Conservation (phyloP, 176 grass and related monocot genomes). For the Metroxylon sagu region DNA sequence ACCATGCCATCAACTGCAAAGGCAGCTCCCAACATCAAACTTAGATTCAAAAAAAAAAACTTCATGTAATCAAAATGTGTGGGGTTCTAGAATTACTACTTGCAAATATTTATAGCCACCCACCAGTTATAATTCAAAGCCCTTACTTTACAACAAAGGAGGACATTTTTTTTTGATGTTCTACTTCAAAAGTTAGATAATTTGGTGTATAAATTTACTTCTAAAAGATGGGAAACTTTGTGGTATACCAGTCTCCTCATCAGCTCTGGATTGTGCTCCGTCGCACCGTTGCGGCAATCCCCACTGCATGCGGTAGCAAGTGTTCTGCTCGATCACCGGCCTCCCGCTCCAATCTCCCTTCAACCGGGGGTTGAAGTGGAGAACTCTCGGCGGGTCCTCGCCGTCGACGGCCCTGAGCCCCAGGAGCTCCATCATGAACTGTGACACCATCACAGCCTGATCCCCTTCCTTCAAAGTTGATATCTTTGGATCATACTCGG, state of each 20-base stretch:
- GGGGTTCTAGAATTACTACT: no score
- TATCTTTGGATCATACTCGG: constrained; percentile 75
- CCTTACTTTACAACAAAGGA: not conserved
- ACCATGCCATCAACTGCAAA: constrained; percentile 67
- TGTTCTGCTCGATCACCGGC: constrained; percentile 94
- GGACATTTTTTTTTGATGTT: not conserved
- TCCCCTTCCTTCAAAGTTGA: constrained; percentile 57
- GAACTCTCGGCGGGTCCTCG: constrained; percentile 87
- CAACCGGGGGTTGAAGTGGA: constrained; percentile 92
- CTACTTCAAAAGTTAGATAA: no score
- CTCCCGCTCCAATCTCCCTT: constrained; percentile 89
- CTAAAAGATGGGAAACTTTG: no score
- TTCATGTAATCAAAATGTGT: no score
- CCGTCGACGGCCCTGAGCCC: constrained; percentile 79
- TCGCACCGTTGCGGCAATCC: constrained; percentile 65
- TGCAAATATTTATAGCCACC: no score
- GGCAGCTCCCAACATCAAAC: constrained; percentile 14
- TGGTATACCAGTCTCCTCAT: constrained; percentile 69
- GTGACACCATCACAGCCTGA: constrained; percentile 76
- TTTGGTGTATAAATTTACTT: no score
- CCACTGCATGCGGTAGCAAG: constrained; percentile 99
- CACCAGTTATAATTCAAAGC: not conserved
- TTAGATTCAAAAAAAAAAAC: not conserved
- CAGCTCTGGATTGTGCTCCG: constrained; percentile 65
- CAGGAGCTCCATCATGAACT: constrained; percentile 99